Evolutionary conservation across 441 rosid species (phyloP).

Genomic region (Erysimum cheiri): DNA sequence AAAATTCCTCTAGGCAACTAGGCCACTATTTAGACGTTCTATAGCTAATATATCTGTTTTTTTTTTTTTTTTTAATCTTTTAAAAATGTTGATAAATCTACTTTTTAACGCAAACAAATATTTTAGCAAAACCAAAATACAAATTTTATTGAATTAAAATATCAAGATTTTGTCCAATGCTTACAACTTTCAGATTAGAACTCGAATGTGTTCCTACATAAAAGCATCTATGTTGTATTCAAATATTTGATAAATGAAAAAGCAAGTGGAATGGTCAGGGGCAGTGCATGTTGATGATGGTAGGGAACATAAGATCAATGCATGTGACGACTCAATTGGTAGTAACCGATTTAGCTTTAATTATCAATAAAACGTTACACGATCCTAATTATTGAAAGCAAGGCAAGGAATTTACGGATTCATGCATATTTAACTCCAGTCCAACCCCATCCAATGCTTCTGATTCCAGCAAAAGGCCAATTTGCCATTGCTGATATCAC

Average conservation of each 20-base stretch:
- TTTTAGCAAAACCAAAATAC: slow-evolving; percentile 1
- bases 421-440: slow-evolving; percentile 51
- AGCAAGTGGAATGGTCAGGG: slow-evolving; percentile 38
- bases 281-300: slow-evolving; percentile 39
- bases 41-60: no score
- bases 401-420: slow-evolving; percentile 32
- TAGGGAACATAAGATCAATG: slow-evolving; percentile 25
- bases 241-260: slow-evolving; percentile 26
- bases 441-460: slow-evolving; percentile 67
- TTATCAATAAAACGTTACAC: slow-evolving; percentile 34
- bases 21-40: no score
- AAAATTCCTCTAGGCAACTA: no score
- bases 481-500: slow-evolving; percentile 48
- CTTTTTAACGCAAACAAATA: neutral
- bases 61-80: no score
- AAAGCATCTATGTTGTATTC: slow-evolving; percentile 8
- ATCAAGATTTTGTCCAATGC: neutral
- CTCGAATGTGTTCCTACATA: slow-evolving; percentile 26
- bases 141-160: neutral
- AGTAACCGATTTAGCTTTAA: slow-evolving; percentile 30
- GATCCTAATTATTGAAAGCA: slow-evolving; percentile 8
- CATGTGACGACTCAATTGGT: slow-evolving; percentile 34
- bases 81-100: neutral
- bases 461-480: slow-evolving; percentile 56
- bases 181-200: neutral